Base-by-base conservation (phyloP, 225 moss, liverwort and hornwort species). In the Thuidium tamariscinum region DNA sequence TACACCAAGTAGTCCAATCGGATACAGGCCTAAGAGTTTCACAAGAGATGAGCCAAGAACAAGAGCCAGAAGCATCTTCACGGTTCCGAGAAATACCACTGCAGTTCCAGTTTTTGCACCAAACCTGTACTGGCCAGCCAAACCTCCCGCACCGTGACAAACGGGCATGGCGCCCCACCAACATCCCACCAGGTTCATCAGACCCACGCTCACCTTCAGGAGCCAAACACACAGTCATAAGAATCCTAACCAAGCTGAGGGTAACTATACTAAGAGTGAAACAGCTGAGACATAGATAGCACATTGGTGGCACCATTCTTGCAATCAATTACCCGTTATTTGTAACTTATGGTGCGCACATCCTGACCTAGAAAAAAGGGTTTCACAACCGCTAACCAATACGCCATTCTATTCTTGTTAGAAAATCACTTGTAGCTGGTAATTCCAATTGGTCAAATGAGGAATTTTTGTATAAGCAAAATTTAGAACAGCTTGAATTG, bases 81-180 rank as follows among this genome's bases (percentile, higher is more conserved):
- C 91, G 13, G 94, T 85, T 46, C 97, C 97, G 8, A 97, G 95
- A 37, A 97, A 87, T 22, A 92, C 94, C 57, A 95, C 95, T 16
- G 97, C 92, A 57, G 90, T 78, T 44, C 97, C 97, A 29, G 82
- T 91, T 54, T 89, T 89, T n/a, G 95, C 97, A 66, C 95, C 95
- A 44, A 95, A 97, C 67, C 94, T 88, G 92, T 95, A 97, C 88
- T 95, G 97, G 13, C 95, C 97, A 52, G 97, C 95, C 62, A 97
- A 90, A 16, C 97, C 97, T 65, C 97, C 97, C 39, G 94, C 94
- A 20, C 97, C 97, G 57, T 97, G 95, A 81, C 97, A 97, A 27
- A 95, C 94, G 14, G 96, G 95, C 96, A 96, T 96, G 41, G 95
- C 93, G n/a, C 96, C 96, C 87, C 94, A 95, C 96, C 95, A 96